Evolutionary conservation across 805 yeast genomes (phyloP), one percentile per base, ranked within the genome.

Genomic region (Osmozyma mogii): DNA sequence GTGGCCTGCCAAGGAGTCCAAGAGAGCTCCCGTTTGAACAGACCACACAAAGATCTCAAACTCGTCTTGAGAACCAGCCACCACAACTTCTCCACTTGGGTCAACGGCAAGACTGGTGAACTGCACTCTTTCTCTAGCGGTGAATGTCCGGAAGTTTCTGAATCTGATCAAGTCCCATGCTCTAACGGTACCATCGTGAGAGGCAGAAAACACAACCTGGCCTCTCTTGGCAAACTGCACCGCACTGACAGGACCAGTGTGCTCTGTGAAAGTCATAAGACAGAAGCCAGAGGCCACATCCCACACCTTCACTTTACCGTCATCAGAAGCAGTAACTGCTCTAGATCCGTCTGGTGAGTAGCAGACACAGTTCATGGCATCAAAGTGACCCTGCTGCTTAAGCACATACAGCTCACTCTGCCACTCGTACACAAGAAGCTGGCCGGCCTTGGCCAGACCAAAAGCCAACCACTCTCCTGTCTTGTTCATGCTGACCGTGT

Each of bases 391-490:
- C 57, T 92, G 98, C 52, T 92, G 98, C 51, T 89, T 88, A 41
- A 92, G 64, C 27, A 92, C 81, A 50, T 89, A 92, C 0, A 96
- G 84, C 54, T 92, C 98, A 4, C 95, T 83, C 60, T 92, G 96
- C 98, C 98, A 92, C 65, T 92, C 98, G 65, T 94, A 92, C 0
- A 92, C 98, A 34, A 92, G 60, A 35, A 92, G 61, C 58, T 92
- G 98, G n/a, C 98, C 98, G 17, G 84, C 56, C 48, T 77, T 78
- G 19, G 85, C 60, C 0, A 96, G 87, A 4, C 98, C 98, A 54
- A 92, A 84, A 0, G 96, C 95, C 18, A 92, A 64, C 98, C 98
- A 92, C 54, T 92, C 98, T 19, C 98, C 98, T 5, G 88, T 65
- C 2, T 66, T 56, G 52, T 89, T 92, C 22, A 92, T 71, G 8